Evolutionary conservation across 2,329 filamentous ascomycete species (phyloP).

Genomic region (Curvularia hawaiiensis): DNA sequence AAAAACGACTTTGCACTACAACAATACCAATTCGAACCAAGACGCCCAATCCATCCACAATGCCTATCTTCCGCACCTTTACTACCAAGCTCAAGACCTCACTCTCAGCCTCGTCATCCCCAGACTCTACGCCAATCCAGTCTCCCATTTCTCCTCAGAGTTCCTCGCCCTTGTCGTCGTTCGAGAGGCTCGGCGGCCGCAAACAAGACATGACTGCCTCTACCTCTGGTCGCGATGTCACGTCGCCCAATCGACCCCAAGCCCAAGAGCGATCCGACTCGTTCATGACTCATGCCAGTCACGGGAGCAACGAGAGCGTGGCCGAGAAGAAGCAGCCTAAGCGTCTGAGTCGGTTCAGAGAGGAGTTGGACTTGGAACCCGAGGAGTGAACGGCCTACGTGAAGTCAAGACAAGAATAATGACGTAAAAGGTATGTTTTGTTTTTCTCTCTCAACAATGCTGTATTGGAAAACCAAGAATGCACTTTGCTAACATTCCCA

Average conservation of each 20-base stretch:
- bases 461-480: neutral
- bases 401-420: neutral
- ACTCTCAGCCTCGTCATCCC: slow-evolving; percentile 32
- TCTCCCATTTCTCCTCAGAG: slow-evolving; percentile 25
- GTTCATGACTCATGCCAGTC: slow-evolving; percentile 26
- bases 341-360: slow-evolving; percentile 40
- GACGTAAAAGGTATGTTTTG: slow-evolving; percentile 17
- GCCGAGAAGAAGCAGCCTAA: slow-evolving; percentile 27
- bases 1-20: neutral
- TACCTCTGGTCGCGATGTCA: slow-evolving; percentile 6
- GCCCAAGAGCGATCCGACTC: slow-evolving; percentile 25
- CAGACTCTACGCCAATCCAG: slow-evolving; percentile 21
- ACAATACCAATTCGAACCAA: neutral
- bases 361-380: slow-evolving; percentile 32
- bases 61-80: slow-evolving; percentile 40
- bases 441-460: neutral
- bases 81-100: slow-evolving; percentile 41
- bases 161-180: slow-evolving; percentile 15
- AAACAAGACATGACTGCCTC: slow-evolving; percentile 16
- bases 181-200: slow-evolving; percentile 33
- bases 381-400: slow-evolving; percentile 11
- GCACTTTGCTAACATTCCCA: slow-evolving; percentile 4
- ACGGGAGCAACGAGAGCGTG: slow-evolving; percentile 19
- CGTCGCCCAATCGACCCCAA: slow-evolving; percentile 19
- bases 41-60: slow-evolving; percentile 11